A percentile compares a stretch with the other conserved stretches of the same genome.
Conservation (phyloP, 306 rosid genomes). For the Glycine latifolia region DNA sequence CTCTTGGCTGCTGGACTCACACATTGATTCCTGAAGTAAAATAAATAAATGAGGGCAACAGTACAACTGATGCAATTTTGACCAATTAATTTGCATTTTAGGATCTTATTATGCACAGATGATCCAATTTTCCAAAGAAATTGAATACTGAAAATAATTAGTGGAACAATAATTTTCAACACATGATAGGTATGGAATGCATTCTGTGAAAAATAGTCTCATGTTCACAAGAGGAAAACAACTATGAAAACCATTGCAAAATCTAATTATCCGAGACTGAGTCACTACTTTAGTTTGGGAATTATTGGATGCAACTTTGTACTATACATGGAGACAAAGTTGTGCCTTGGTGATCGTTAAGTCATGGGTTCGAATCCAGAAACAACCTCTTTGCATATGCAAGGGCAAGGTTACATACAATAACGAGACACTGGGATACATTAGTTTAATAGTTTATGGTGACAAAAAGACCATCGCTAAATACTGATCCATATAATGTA, state of each 20-base stretch:
- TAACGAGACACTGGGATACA: no score
- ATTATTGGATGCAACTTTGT: neutral
- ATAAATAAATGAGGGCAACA: conserved; percentile 42
- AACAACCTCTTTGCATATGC: no score
- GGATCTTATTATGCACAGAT: neutral
- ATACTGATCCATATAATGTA: neutral
- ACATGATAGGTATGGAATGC: conserved; percentile 9
- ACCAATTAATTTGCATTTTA: conserved; percentile 22
- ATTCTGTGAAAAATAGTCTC: neutral
- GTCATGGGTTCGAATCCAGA: no score
- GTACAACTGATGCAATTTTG: conserved; percentile 23
- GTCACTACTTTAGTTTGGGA: neutral
- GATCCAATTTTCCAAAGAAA: conserved; percentile 35
- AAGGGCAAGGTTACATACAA: no score
- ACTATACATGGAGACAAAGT: neutral
- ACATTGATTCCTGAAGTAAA: conserved; percentile 67
- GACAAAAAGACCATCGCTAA: neutral
- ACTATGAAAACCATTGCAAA: conserved; percentile 6
- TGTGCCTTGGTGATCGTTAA: no score
- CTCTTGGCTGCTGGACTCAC: conserved; percentile 68
- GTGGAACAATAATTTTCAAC: conserved; percentile 13
- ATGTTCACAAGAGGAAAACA: conserved; percentile 4
- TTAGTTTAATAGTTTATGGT: no score
- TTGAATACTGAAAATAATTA: conserved; percentile 26
- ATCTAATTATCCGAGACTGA: neutral